A percentile compares a stretch with the other conserved stretches of the same genome.
These are phyloP conservation scores for Salix exigua DNA, from an alignment of 345 rosid genomes.

Conservation along the genomic window DNA sequence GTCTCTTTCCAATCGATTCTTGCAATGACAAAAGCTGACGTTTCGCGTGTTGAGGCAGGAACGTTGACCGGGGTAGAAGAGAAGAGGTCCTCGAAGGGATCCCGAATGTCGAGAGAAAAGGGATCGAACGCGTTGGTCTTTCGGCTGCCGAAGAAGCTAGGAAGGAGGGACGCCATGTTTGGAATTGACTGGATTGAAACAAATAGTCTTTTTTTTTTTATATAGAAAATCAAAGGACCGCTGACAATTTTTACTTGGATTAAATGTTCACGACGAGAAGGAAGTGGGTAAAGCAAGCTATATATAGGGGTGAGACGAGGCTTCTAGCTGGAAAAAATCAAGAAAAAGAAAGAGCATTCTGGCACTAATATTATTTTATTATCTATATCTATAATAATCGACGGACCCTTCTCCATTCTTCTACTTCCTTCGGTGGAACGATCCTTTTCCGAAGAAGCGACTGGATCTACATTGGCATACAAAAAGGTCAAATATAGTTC, in stretches of 20 bases:
- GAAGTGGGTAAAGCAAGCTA: not conserved
- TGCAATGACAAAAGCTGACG: conserved; percentile 11
- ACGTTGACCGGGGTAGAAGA: not conserved
- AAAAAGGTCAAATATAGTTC: no score
- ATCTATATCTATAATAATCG: not conserved
- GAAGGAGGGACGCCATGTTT: conserved; percentile 16
- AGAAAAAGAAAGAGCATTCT: not conserved
- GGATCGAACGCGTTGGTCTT: conserved; percentile 22
- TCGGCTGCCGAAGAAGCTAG: conserved; percentile 15
- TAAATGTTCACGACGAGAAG: not conserved
- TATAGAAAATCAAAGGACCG: not conserved
- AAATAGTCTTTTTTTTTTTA: not conserved
- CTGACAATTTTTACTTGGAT: not conserved
- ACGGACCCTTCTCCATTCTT: not conserved
- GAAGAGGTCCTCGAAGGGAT: conserved; percentile 11
- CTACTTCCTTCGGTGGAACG: not conserved
- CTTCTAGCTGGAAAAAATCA: conserved; percentile 4
- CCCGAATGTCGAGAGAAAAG: conserved; percentile 15
- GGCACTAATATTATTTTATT: not conserved
- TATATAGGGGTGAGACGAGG: conserved; percentile 14
- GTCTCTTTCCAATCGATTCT: conserved; percentile 31
- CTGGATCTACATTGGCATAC: no score
- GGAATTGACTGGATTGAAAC: not conserved
- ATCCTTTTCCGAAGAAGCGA: no score
- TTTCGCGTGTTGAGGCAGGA: not conserved